Evolutionary conservation across 1,139 yeast genomes (phyloP), one percentile per base, ranked within the genome.

Genomic region (Wickerhamiella infanticola): DNA sequence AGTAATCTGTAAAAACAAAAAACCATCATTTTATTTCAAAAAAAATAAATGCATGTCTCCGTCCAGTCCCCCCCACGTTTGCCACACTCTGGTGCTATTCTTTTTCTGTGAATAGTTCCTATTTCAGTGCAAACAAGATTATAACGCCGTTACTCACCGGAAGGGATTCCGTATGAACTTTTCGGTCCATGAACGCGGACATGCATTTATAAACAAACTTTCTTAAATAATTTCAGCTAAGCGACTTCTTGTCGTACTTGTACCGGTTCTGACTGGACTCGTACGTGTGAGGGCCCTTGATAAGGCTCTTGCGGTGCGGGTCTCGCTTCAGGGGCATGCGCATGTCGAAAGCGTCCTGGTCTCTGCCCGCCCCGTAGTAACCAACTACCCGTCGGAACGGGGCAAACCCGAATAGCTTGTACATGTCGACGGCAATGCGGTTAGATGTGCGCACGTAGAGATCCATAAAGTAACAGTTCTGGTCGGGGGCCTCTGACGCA

Each of bases 61-160:
- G 25, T 23, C 25, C 36, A 36, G 45, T 47, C 43, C 31, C 61
- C 61, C 1, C 18, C 67, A 26, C 42, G 85, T 78, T 83, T 83
- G 90, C 86, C 81, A 78, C 94, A 82, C 94, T 83, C 94, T 81
- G 95, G 94, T 79, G 82, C 83, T 77, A 49, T 53, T 53, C 57
- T 51, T 48, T 35, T 42, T 53, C 59, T 53, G 50, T 60, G 58
- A 51, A 50, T 73, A 79, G 83, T 75, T 80, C 93, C 95, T 81
- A 84, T 85, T 85, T 82, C 77, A 83, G 84, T 68, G 94, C 94
- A 83, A 85, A 83, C 95, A 68, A 85, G 90, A 85, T 70, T 53
- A 61, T 74, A 5, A 13, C 33, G 46, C 48, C 43, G 29, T 8
- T 43, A 46, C 45, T 49, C 46, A 45, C 46, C 47, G 51, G 49